A percentile compares a stretch with the other conserved stretches of the same genome.
These are phyloP conservation scores for Kwoniella mangroviensis DNA, from an alignment of 768 basidiomycete genomes.

Conservation along the genomic window DNA sequence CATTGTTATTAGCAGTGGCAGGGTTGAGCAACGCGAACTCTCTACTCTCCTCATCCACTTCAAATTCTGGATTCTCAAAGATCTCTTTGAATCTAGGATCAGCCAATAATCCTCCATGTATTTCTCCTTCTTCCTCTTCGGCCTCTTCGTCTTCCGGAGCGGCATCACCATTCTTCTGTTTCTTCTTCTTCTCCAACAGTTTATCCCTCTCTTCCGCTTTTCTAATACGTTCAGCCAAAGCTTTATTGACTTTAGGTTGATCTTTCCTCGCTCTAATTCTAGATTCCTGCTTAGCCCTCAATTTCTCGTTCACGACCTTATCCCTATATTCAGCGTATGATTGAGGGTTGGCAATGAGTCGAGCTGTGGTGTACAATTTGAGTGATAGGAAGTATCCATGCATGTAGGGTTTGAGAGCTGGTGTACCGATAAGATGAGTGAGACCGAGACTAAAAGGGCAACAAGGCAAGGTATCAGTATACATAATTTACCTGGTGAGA, in stretches of 20 bases:
- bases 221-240: conserved; percentile 81
- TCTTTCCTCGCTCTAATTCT: conserved; percentile 85
- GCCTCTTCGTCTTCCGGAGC: conserved; percentile 10
- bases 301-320: conserved; percentile 79
- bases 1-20: conserved; percentile 68
- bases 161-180: conserved; percentile 51
- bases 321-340: conserved; percentile 94
- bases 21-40: conserved; percentile 95
- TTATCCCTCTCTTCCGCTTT: conserved; percentile 62
- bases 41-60: conserved; percentile 82
- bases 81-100: conserved; percentile 89
- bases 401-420: conserved; percentile 98
- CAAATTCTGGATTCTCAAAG: conserved; percentile 88
- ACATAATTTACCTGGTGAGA: no score
- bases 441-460: conserved; percentile 74
- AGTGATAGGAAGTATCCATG: conserved; percentile 98
- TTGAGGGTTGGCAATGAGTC: conserved; percentile 93
- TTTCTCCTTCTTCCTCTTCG: conserved; percentile 29
- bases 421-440: conserved; percentile 91
- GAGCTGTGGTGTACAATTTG: conserved; percentile 92
- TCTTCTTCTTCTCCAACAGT: conserved; percentile 62
- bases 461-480: background rate
- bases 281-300: conserved; percentile 91
- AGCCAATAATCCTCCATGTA: conserved; percentile 51
- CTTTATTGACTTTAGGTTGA: conserved; percentile 76